Base-by-base conservation (phyloP, 2,329 filamentous ascomycete genomes). In the Aureobasidium melanogenum region DNA sequence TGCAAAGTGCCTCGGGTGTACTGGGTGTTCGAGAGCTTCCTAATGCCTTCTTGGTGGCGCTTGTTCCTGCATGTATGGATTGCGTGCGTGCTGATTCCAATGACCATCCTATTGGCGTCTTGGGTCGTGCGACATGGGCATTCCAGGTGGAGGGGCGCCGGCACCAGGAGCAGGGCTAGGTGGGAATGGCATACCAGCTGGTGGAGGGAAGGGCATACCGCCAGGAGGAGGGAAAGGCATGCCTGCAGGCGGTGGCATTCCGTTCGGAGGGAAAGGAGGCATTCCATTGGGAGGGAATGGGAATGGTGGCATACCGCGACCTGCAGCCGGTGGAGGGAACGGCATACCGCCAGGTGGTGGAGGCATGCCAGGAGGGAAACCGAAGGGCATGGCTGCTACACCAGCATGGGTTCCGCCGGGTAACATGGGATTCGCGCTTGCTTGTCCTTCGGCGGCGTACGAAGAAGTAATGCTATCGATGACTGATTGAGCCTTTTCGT, bases 381-480 rank as follows among this genome's bases (percentile, higher is more conserved):
- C 66, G 74, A 67, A 68, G 17, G 69, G 69, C 63, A 70, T 71
- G 36, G 69, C 68, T 43, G 71, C 72, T 36, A 81, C 70, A 86
- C 84, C 12, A 80, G 83, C 65, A 72, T 65, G n/a, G 67, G 69
- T 47, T 57, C 54, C 54, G 19, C 54, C 54, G 15, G 62, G 72
- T 52, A 93, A 84, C 85, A 94, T 91, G 56, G 89, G 92, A 75
- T 96, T 97, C 64, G 85, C 85, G 70, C 86, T 85, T 66, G 88
- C 86, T 75, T 97, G 91, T 69, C 94, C 94, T 78, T 96, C 94
- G 68, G 91, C 91, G 66, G 89, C 90, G 78, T 99, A 97, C 41
- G 92, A 96, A 46, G 87, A 90, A 44, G 94, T 97, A 76, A 99
- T 99, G 69, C 88, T 93, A 79, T 99, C 94, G 73, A 99, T 99